Base-by-base conservation (phyloP, 768 basidiomycete species). In the Pholiota molesta region DNA sequence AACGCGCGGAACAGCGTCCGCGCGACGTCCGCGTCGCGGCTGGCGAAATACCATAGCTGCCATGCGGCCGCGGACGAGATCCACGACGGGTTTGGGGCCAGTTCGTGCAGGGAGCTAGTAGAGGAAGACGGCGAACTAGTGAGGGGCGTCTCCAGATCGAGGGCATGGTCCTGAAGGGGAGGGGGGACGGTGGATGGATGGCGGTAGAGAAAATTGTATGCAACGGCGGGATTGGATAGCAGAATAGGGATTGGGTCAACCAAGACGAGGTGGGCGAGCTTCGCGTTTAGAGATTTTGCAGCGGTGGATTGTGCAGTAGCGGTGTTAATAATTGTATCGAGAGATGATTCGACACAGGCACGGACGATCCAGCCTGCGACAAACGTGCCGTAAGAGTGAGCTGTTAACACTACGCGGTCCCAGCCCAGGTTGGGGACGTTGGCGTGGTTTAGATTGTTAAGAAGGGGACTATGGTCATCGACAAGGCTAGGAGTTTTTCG, bases 11-110 rank as follows among this genome's bases (percentile, higher is more conserved):
- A 76, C 16, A 90, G 77, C 42, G 84, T 79, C 2, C 84, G 79
- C 53, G 87, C 81, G 51, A 88, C 79, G 66, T 89, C 88, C 10
- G 86, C 74, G 64, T 90, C 89, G 11, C 83, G 81, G 59, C 82
- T 83, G 21, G 87, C 79, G 65, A 90, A 89, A 66, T 86, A 90
- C 85, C 86, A 89, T 55, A 90, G 65, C 72, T 86, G 78, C 86
- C 86, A 88, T 65, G 90, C 84, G 67, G 59, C 68, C 54, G 73
- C 71, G 1, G 88, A 78, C 7, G 63, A 66, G 37, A 65, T 69
- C 33, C 57, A 62, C 1, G 63, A 39, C 8, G 47, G 23, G 7
- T 52, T 28, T 1, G 37, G 37, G 7, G 17, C 35, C 6, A 19
- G 17, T 31, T 11, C 28, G 47, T 1, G 16, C 4, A 29, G 19